These are phyloP conservation scores for Neurospora crassa DNA, from an alignment of 2,329 filamentous ascomycete genomes.

Conservation along the genomic window DNA sequence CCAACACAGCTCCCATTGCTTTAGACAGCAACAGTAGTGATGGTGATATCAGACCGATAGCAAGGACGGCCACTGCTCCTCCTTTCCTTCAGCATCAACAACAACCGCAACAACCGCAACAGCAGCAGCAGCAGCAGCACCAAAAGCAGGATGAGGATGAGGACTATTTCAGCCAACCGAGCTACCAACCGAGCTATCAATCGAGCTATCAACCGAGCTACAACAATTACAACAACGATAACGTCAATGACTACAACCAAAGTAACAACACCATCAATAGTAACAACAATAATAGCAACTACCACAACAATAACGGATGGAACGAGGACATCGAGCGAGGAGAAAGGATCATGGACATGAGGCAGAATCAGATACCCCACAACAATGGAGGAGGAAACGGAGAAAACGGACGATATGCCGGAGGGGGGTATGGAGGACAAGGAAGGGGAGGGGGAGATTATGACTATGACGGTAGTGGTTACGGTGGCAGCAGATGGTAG, in stretches of 20 bases:
- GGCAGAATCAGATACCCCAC: not conserved
- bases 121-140: not conserved
- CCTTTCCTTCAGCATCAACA: constrained; percentile 1
- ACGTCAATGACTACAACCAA: not conserved
- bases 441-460: not conserved
- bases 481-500: not conserved
- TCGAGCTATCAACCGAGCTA: not conserved
- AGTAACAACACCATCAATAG: not conserved
- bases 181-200: not conserved
- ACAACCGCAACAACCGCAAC: not conserved
- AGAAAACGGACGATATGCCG: not conserved
- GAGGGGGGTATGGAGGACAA: not conserved
- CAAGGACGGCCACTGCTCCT: not conserved
- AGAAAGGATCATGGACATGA: constrained; percentile 1
- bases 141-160: constrained; percentile 4
- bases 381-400: not conserved
- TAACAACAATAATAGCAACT: not conserved
- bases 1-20: not conserved
- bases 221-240: not conserved
- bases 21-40: not conserved
- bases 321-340: constrained; percentile 17
- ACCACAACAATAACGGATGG: constrained; percentile 14
- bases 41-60: not conserved
- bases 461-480: not conserved
- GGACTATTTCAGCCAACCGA: constrained; percentile 5